phyloP scores from a whole-genome alignment of 306 rosid species.

The Amphicarpaea edgeworthii region DNA sequence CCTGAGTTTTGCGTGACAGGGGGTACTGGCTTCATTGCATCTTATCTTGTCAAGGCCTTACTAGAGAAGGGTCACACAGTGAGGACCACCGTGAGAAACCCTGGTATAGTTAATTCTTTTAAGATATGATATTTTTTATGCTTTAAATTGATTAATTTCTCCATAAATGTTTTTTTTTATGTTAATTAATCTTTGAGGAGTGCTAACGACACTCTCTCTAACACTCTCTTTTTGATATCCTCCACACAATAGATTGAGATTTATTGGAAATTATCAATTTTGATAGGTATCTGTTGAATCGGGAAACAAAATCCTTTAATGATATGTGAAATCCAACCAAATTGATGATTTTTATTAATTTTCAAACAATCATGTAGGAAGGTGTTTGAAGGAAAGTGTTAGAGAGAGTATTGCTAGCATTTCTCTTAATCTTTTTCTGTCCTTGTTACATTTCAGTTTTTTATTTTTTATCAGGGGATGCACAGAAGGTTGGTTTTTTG shows the following conservation, averaged over 20 bases:
- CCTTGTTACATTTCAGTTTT: not conserved
- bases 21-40: constrained; percentile 83
- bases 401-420: too few species aligned
- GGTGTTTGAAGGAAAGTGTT: too few species aligned
- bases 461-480: constrained; percentile 51
- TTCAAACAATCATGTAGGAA: too few species aligned
- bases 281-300: too few species aligned
- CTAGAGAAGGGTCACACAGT: constrained; percentile 73
- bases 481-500: constrained; percentile 67
- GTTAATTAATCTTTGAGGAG: not conserved
- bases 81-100: constrained; percentile 77
- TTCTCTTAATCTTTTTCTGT: not conserved
- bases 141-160: not conserved
- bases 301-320: too few species aligned
- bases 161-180: not conserved
- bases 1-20: constrained; percentile 85
- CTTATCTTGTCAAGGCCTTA: constrained; percentile 71
- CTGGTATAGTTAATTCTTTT: constrained; percentile 53
- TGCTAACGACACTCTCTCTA: too few species aligned
- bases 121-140: not conserved
- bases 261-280: too few species aligned
- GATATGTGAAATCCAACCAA: too few species aligned
- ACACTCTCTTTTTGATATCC: too few species aligned
- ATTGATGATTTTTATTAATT: too few species aligned
- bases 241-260: too few species aligned